Evolutionary conservation across 768 basidiomycete species (phyloP), one percentile per base, ranked within the genome.

Genomic region (Amanita jacksonii): DNA sequence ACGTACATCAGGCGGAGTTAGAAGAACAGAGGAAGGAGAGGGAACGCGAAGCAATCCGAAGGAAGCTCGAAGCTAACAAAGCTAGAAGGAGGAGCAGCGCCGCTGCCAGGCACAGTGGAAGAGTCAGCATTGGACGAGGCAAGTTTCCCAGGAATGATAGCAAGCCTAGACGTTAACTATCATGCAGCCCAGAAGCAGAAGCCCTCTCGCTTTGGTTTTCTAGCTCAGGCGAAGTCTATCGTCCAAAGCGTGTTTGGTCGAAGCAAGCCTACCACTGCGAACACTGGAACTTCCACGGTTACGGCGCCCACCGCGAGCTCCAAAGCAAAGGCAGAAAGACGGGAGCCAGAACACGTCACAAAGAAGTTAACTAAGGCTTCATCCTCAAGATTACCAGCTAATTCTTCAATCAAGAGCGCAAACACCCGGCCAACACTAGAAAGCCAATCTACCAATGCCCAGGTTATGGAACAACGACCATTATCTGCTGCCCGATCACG

Each of bases 211-310:
- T 77, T 85, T 46, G 85, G 82, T 1, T 85, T 88, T 64, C 59
- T 88, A 5, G 70, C 79, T 16, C 78, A 72, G 13, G 79, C 85
- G 6, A 87, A 85, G 57, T 73, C 75, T 0, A 63, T 87, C 3
- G 84, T 87, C 3, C 67, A 72, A 52, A 83, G 73, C 50, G 82
- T 88, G 1, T 87, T 83, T 83, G 78, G 76, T 52, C 68, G 81
- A 51, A 49, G 56, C n/a, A 33, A 58, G 7, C 31, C 59, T 12
- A 40, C 57, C 7, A 49, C 54, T 16, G n/a, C n/a, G n/a, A n/a
- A n/a, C n/a, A 47, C 3, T 15, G 43, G 23, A 24, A 5, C 28
- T 13, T 32, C 44, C 13, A 38, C 37, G 13, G 41, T 43, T 16
- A 36, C 30, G 18, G 49, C 49, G 4, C 31, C 31, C 15, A 38